Conservation (phyloP, 2,329 filamentous ascomycete species). For the Fusarium haematococcum region DNA sequence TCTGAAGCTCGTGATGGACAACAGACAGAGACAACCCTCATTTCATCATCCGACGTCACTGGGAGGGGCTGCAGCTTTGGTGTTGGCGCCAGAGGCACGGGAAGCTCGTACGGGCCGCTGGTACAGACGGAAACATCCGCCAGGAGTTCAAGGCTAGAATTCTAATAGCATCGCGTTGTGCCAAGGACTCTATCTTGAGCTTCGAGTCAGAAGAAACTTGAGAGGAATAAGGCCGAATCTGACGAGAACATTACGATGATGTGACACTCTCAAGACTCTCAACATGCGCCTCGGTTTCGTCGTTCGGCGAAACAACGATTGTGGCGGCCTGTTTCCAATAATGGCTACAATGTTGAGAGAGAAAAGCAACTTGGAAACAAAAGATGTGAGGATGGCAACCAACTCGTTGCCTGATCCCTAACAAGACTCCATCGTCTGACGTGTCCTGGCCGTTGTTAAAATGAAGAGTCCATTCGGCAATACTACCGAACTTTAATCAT, state of each 20-base stretch:
- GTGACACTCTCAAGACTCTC: background rate
- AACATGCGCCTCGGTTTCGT: background rate
- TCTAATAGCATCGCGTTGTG: background rate
- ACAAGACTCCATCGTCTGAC: background rate
- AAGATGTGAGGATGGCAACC: background rate
- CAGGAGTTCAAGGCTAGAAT: background rate
- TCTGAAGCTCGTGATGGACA: background rate
- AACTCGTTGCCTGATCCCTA: background rate
- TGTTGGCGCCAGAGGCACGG: constrained; percentile 20
- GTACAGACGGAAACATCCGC: constrained; percentile 24
- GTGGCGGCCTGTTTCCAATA: background rate
- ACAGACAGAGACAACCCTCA: background rate
- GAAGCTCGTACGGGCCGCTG: constrained; percentile 27
- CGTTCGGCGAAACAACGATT: background rate
- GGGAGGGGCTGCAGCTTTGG: background rate
- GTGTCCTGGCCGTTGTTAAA: background rate
- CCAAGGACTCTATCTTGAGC: background rate
- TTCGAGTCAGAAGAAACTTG: background rate
- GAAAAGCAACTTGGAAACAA: background rate
- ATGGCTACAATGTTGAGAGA: background rate
- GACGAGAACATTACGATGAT: background rate
- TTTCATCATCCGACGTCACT: constrained; percentile 21
- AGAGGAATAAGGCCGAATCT: background rate
- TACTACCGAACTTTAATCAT: constrained; percentile 4
- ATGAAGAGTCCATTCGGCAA: constrained; percentile 5